phyloP scores from a whole-genome alignment of 164 flowering plant genomes.

The Aristolochia fimbriata region DNA sequence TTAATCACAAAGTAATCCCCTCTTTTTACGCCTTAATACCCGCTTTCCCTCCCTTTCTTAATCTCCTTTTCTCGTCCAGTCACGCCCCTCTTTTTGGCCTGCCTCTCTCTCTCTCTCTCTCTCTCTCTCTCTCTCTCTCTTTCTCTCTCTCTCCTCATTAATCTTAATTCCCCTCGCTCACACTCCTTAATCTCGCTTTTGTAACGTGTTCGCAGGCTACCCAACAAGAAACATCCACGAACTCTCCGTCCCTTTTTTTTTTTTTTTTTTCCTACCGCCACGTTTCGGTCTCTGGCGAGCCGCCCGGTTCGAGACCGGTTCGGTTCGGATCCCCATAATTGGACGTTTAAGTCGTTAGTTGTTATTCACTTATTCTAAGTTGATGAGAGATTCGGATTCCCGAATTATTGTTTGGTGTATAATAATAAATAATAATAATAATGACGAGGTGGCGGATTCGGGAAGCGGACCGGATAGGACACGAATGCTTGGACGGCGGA shows the following conservation, averaged over 20 bases:
- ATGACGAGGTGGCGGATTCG: too few relatives aligned
- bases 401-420: too few relatives aligned
- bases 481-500: too few relatives aligned
- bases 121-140: too few relatives aligned
- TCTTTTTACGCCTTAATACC: conserved; percentile 10
- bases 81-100: not conserved
- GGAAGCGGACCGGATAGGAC: too few relatives aligned
- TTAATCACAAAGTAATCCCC: conserved; percentile 4
- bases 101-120: too few relatives aligned
- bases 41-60: not conserved
- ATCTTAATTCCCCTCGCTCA: too few relatives aligned
- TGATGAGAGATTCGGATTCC: too few relatives aligned
- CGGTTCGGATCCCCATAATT: not conserved
- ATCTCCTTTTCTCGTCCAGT: not conserved
- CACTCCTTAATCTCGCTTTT: not conserved
- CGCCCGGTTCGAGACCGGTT: not conserved
- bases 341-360: too few relatives aligned
- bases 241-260: not conserved
- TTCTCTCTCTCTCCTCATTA: too few relatives aligned
- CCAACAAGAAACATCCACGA: conserved; percentile 21
- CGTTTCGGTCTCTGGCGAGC: not conserved
- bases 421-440: too few relatives aligned
- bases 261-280: not conserved
- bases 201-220: conserved; percentile 12
- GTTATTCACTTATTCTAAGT: too few relatives aligned